phyloP scores from a whole-genome alignment of 2,329 filamentous ascomycete species.

The Leptographium galeiforme region DNA sequence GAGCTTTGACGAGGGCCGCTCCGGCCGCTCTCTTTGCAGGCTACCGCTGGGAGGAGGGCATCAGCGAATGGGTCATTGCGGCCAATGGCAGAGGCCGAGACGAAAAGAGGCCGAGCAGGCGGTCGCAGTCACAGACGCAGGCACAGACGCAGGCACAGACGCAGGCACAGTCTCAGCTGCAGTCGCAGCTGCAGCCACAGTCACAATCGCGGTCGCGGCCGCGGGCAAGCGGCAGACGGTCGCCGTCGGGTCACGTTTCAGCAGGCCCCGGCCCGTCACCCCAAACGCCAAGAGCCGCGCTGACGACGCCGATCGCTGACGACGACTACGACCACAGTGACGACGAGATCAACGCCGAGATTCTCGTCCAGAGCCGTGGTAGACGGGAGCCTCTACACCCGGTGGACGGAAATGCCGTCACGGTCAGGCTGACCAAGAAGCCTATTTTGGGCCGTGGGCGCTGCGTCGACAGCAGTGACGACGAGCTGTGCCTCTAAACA shows the following conservation, averaged over 20 bases:
- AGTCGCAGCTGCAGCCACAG: background rate
- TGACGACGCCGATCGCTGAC: background rate
- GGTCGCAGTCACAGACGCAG: too few species aligned
- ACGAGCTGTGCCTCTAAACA: constrained; percentile 11
- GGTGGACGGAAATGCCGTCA: background rate
- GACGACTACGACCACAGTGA: background rate
- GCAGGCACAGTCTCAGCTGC: too few species aligned
- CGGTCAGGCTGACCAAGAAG: too few species aligned
- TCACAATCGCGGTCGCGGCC: background rate
- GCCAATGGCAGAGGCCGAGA: constrained; percentile 2
- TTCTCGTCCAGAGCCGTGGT: background rate
- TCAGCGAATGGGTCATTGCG: constrained; percentile 22
- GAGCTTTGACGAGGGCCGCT: background rate
- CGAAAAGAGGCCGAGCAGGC: background rate
- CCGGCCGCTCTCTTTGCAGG: constrained; percentile 12
- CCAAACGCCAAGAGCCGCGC: background rate
- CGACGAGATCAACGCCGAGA: background rate
- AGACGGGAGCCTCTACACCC: background rate
- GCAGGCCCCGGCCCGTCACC: background rate
- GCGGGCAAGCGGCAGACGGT: background rate
- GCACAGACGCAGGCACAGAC: too few species aligned
- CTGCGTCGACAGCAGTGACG: constrained; percentile 6
- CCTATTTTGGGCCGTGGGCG: too few species aligned
- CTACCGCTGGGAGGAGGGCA: constrained; percentile 23
- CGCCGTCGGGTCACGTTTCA: background rate